A percentile compares a stretch with the other conserved stretches of the same genome.
Evolutionary conservation across 176 grass and related monocot species (phyloP).

Genomic region (Themeda triandra): DNA sequence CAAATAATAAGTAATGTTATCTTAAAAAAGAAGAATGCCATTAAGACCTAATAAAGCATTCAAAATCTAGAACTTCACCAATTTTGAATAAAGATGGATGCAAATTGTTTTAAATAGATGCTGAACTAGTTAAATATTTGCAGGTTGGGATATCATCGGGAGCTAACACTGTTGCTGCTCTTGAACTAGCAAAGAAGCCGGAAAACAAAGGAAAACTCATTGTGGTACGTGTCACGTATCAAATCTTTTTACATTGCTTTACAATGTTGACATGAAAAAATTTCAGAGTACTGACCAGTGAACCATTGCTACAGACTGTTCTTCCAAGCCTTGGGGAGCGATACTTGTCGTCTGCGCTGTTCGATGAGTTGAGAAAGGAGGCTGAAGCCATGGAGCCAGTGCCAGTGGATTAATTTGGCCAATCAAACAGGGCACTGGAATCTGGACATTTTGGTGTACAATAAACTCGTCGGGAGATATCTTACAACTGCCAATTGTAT

Average conservation of each 20-base stretch:
- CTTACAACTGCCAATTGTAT: neutral
- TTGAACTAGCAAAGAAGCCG: constrained; percentile 71
- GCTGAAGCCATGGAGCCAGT: constrained; percentile 86
- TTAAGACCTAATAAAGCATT: neutral
- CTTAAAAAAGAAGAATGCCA: neutral
- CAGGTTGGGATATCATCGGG: constrained; percentile 98
- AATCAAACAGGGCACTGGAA: neutral
- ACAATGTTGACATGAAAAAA: neutral
- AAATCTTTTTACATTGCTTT: neutral
- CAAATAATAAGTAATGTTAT: neutral
- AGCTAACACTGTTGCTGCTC: constrained; percentile 83
- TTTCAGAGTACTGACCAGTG: neutral
- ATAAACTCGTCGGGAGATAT: neutral
- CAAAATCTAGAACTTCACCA: neutral
- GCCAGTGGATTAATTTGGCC: constrained; percentile 49
- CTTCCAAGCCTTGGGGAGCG: constrained; percentile 79
- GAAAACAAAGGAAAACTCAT: constrained; percentile 98
- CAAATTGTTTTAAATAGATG: neutral
- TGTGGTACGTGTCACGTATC: constrained; percentile 54
- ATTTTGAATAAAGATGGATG: neutral
- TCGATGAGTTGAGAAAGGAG: constrained; percentile 73
- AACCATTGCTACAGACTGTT: constrained; percentile 57
- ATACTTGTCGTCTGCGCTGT: constrained; percentile 72
- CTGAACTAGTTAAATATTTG: constrained; percentile 5
- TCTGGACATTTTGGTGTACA: neutral